Evolutionary conservation across 441 rosid genomes (phyloP).

Genomic region (Biscutella auriculata): DNA sequence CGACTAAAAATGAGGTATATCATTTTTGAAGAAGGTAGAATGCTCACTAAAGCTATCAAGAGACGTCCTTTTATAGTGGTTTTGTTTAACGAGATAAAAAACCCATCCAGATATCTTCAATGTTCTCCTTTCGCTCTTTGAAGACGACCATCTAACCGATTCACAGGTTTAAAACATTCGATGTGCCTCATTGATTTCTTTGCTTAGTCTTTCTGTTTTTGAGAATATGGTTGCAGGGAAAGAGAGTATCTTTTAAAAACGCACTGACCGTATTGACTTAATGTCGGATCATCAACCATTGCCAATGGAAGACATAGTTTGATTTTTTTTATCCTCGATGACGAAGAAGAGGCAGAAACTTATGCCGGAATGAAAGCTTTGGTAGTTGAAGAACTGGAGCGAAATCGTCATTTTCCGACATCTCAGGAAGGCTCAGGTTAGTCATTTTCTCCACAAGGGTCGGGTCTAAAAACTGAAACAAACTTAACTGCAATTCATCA

Average conservation of each 20-base stretch:
- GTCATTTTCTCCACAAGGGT: too few species aligned
- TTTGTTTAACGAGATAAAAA: slow-evolving; percentile 68
- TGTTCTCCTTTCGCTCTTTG: slow-evolving; percentile 66
- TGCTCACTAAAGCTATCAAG: too few species aligned
- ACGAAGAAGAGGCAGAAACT: slow-evolving; percentile 35
- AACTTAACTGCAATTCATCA: too few species aligned
- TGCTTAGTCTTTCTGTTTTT: not conserved
- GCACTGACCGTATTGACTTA: slow-evolving; percentile 68
- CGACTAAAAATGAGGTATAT: too few species aligned
- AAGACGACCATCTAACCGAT: slow-evolving; percentile 78
- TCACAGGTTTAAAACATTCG: slow-evolving; percentile 43
- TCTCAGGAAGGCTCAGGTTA: slow-evolving; percentile 77
- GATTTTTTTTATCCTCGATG: slow-evolving; percentile 58
- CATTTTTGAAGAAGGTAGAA: too few species aligned
- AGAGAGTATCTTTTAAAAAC: slow-evolving; percentile 65
- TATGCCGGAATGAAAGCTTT: slow-evolving; percentile 54
- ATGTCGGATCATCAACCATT: slow-evolving; percentile 54
- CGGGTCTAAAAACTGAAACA: too few species aligned
- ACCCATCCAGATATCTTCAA: slow-evolving; percentile 74
- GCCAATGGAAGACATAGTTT: slow-evolving; percentile 49
- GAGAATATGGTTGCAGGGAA: slow-evolving; percentile 36
- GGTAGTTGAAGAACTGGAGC: slow-evolving; percentile 55
- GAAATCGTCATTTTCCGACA: slow-evolving; percentile 59
- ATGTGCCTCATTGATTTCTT: not conserved
- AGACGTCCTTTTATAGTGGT: slow-evolving; percentile 57